A percentile compares a stretch with the other conserved stretches of the same genome.
Evolutionary conservation across 805 yeast species (phyloP).

Genomic region (Peterozyma xylosa): DNA sequence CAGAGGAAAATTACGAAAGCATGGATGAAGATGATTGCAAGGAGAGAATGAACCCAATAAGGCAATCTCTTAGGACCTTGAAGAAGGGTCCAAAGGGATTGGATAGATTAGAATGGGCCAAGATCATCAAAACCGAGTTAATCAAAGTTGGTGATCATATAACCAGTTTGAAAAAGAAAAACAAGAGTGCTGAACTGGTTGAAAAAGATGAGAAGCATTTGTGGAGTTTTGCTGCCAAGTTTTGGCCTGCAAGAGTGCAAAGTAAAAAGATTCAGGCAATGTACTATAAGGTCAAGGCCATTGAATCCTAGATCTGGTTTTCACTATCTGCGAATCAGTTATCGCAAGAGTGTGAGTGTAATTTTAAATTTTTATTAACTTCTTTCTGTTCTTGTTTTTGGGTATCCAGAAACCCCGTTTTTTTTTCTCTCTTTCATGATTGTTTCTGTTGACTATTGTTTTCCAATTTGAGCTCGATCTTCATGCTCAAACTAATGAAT

Average conservation of each 20-base stretch:
- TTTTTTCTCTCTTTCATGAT: too few relatives aligned
- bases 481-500: too few relatives aligned
- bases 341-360: too few relatives aligned
- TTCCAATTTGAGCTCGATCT: too few relatives aligned
- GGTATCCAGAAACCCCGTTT: too few relatives aligned
- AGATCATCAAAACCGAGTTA: constrained; percentile 59
- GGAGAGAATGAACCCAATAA: constrained; percentile 53
- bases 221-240: constrained; percentile 78
- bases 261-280: constrained; percentile 65
- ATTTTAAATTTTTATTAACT: too few relatives aligned
- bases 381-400: too few relatives aligned
- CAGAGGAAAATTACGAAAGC: constrained; percentile 53
- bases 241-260: constrained; percentile 85
- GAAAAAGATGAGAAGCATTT: constrained; percentile 51
- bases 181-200: constrained; percentile 18
- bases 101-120: constrained; percentile 73
- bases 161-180: constrained; percentile 25
- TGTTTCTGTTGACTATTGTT: too few relatives aligned
- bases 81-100: constrained; percentile 68
- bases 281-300: constrained; percentile 51
- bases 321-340: too few relatives aligned
- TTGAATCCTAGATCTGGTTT: too few relatives aligned
- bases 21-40: constrained; percentile 74
- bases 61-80: constrained; percentile 55
- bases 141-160: constrained; percentile 71